These are phyloP conservation scores for Gautieria morchelliformis DNA, from an alignment of 768 basidiomycete genomes.

Conservation along the genomic window DNA sequence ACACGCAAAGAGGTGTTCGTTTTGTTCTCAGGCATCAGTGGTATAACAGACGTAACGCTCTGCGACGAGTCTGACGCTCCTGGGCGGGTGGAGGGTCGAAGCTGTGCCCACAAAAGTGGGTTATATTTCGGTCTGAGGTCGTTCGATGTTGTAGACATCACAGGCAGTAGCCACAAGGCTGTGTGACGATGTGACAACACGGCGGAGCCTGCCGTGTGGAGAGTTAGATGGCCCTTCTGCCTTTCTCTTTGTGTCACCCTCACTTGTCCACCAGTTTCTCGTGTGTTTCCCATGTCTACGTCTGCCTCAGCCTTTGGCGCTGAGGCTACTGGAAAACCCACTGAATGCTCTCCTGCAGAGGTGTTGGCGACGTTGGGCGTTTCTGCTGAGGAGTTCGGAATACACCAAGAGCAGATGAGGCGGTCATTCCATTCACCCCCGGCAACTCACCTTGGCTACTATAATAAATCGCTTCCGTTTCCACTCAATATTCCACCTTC, in stretches of 20 bases:
- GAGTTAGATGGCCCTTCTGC: background rate
- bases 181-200: slow-evolving; percentile 5
- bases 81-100: background rate
- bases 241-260: background rate
- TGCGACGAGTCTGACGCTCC: background rate
- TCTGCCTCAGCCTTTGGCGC: background rate
- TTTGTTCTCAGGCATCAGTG: slow-evolving; percentile 5
- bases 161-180: background rate
- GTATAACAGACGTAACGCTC: background rate
- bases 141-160: background rate
- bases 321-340: background rate
- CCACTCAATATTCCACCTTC: slow-evolving; percentile 8
- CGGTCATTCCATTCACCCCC: background rate
- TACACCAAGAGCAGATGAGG: background rate
- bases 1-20: slow-evolving; percentile 6
- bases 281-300: background rate
- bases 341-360: background rate
- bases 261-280: background rate
- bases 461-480: slow-evolving; percentile 8
- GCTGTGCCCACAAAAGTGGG: slow-evolving; percentile 8
- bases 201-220: background rate
- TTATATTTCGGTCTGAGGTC: background rate
- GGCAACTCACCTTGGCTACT: background rate
- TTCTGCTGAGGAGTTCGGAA: background rate
- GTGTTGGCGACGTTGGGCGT: background rate